Evolutionary conservation across 495 filamentous ascomycete genomes (phyloP).

Genomic region (Penicillium daleae): DNA sequence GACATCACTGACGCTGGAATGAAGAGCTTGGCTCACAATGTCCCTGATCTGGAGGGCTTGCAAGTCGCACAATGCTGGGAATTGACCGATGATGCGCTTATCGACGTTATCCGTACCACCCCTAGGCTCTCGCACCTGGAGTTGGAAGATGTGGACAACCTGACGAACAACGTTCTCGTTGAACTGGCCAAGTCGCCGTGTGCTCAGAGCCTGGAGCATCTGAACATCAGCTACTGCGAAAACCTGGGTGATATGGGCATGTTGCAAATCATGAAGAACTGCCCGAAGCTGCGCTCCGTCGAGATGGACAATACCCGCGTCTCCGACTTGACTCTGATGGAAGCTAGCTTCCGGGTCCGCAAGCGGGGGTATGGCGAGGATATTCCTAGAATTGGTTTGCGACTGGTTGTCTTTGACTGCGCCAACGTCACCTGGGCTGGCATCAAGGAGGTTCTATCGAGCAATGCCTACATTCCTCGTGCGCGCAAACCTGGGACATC

Average conservation of each 20-base stretch:
- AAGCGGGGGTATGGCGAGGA: conserved; percentile 60
- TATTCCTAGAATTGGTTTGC: conserved; percentile 64
- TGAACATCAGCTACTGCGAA: conserved; percentile 90
- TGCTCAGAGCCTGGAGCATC: conserved; percentile 68
- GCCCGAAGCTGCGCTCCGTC: conserved; percentile 66
- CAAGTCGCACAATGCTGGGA: conserved; percentile 72
- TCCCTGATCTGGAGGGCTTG: conserved; percentile 80
- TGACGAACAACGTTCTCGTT: conserved; percentile 75
- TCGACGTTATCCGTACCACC: conserved; percentile 70
- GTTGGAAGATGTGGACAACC: conserved; percentile 77
- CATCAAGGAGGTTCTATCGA: conserved; percentile 79
- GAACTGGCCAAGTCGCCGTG: conserved; percentile 77
- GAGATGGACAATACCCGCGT: conserved; percentile 95
- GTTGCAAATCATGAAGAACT: conserved; percentile 78
- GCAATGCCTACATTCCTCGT: conserved; percentile 71
- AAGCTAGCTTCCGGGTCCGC: conserved; percentile 77
- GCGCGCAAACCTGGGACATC: conserved; percentile 28
- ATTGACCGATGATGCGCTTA: conserved; percentile 74
- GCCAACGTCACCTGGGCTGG: conserved; percentile 90
- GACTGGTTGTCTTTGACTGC: conserved; percentile 89
- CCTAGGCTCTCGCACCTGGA: conserved; percentile 85
- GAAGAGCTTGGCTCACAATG: conserved; percentile 66
- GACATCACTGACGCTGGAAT: conserved; percentile 73
- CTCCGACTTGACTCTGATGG: conserved; percentile 83
- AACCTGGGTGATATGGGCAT: conserved; percentile 82